Percentiles rank a stretch among this genome's conserved stretches.
phyloP scores from a whole-genome alignment of 2,329 filamentous ascomycete species.

The Colletotrichum incanum region DNA sequence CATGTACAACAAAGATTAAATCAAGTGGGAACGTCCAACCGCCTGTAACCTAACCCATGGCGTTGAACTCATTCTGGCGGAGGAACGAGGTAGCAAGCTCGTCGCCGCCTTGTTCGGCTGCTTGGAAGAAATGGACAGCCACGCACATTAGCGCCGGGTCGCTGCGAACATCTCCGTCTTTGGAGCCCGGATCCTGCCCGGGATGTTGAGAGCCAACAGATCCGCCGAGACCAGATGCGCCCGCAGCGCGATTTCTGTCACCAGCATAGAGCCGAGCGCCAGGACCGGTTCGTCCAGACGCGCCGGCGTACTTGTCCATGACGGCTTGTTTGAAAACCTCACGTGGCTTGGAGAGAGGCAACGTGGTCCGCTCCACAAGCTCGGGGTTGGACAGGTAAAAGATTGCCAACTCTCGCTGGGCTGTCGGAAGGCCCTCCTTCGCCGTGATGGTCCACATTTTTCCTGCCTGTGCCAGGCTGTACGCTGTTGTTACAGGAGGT shows the following conservation, averaged over 20 bases:
- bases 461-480: slow-evolving; percentile 85
- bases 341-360: slow-evolving; percentile 86
- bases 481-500: slow-evolving; percentile 70
- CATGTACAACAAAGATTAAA: slow-evolving; percentile 4
- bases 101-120: slow-evolving; percentile 89
- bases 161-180: slow-evolving; percentile 71
- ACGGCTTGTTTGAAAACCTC: slow-evolving; percentile 94
- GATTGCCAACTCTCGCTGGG: slow-evolving; percentile 92
- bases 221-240: slow-evolving; percentile 39
- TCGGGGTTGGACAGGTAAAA: slow-evolving; percentile 95
- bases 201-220: slow-evolving; percentile 49
- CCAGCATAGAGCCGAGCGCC: slow-evolving; percentile 44
- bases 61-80: slow-evolving; percentile 70
- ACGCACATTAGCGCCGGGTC: slow-evolving; percentile 94
- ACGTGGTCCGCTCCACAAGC: slow-evolving; percentile 82
- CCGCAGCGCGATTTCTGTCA: slow-evolving; percentile 34
- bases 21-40: not conserved
- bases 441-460: slow-evolving; percentile 94
- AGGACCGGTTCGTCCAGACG: slow-evolving; percentile 44
- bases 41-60: slow-evolving; percentile 20
- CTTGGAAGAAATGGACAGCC: slow-evolving; percentile 97
- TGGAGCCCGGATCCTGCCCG: slow-evolving; percentile 50
- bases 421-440: slow-evolving; percentile 89
- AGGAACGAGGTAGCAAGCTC: slow-evolving; percentile 87
- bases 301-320: slow-evolving; percentile 77